Evolutionary conservation across 768 basidiomycete species (phyloP).

Genomic region (Clavaria fumosa): DNA sequence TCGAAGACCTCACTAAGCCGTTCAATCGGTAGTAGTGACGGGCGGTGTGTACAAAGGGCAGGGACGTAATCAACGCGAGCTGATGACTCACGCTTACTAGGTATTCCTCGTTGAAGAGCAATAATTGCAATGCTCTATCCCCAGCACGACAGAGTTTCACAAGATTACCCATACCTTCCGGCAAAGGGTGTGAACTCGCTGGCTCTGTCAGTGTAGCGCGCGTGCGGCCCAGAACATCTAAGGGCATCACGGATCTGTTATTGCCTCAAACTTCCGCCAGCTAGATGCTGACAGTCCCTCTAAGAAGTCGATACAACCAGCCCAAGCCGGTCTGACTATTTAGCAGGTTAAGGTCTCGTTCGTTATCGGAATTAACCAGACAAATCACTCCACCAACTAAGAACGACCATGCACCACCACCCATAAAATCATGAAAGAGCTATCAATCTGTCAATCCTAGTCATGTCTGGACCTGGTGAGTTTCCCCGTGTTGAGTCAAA

Average conservation of each 20-base stretch:
- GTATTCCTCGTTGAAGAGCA: too few relatives aligned
- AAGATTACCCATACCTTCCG: too few relatives aligned
- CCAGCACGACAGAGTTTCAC: too few relatives aligned
- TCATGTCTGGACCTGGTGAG: conserved; percentile 70
- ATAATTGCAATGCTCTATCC: too few relatives aligned
- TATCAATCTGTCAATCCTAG: conserved; percentile 70
- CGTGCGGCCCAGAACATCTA: too few relatives aligned
- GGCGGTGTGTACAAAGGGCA: conserved; percentile 86
- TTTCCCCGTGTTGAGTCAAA: conserved; percentile 76
- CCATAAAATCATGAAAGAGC: conserved; percentile 77
- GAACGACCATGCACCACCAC: conserved; percentile 85
- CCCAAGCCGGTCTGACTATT: conserved; percentile 47
- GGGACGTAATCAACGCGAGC: conserved; percentile 82
- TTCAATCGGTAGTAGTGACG: conserved; percentile 86
- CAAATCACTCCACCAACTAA: conserved; percentile 83
- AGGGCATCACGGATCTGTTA: too few relatives aligned
- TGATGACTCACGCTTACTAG: conserved; percentile 82
- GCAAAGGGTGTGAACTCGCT: too few relatives aligned
- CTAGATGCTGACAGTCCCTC: too few relatives aligned
- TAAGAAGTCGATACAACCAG: too few relatives aligned
- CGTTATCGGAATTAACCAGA: conserved; percentile 80
- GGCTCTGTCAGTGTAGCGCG: too few relatives aligned
- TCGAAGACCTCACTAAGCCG: conserved; percentile 74
- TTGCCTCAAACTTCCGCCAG: too few relatives aligned
- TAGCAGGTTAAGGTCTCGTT: conserved; percentile 77